phyloP scores from a whole-genome alignment of 257 asterid genomes.

The Solanum chiquidenum region DNA sequence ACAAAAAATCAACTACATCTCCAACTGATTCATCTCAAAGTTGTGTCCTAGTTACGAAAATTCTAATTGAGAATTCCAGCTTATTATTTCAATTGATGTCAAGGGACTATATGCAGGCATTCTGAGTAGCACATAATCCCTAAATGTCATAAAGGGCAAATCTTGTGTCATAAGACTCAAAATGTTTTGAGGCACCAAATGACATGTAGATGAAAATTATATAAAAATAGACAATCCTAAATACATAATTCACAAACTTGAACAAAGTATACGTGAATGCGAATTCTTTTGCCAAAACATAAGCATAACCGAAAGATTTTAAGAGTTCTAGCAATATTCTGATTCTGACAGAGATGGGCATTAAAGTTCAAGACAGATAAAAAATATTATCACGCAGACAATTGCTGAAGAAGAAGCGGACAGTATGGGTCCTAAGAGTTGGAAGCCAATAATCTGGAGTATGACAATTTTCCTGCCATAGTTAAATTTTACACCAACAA shows the following conservation, averaged over 20 bases:
- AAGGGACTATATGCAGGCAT: neutral
- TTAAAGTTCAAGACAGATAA: neutral
- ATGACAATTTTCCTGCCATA: neutral
- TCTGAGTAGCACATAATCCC: neutral
- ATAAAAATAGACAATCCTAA: neutral
- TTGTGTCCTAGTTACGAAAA: neutral
- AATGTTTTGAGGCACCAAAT: neutral
- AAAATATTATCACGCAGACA: neutral
- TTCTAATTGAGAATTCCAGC: neutral
- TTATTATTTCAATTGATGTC: neutral
- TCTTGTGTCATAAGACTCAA: neutral
- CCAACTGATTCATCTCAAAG: neutral
- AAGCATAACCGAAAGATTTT: neutral
- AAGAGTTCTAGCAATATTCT: neutral
- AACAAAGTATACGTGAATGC: neutral
- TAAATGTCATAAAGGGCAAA: neutral
- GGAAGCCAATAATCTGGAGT: neutral
- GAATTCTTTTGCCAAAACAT: neutral
- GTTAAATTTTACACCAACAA: conserved; percentile 23
- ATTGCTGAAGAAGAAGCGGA: neutral
- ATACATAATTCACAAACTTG: neutral
- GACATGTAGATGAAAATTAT: neutral
- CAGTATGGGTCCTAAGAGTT: neutral
- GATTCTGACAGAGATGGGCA: neutral
- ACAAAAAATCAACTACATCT: conserved; percentile 17